Evolutionary conservation across 2,329 filamentous ascomycete genomes (phyloP).

Genomic region (Beauveria sp.): DNA sequence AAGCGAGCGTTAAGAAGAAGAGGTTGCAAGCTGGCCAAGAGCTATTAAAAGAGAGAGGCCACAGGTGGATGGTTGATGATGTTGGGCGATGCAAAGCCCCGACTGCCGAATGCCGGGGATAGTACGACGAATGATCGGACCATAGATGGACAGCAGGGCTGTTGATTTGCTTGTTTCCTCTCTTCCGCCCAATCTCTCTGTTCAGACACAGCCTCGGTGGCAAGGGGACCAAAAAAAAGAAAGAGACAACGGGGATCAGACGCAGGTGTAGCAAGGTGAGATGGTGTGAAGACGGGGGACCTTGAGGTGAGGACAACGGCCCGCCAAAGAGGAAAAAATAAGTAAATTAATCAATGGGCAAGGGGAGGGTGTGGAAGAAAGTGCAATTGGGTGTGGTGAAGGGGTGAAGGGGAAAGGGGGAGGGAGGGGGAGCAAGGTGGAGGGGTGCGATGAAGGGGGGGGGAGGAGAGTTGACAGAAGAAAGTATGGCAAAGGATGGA

Average conservation of each 20-base stretch:
- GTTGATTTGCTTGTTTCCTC: background rate
- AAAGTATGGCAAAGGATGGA: conserved; percentile 8
- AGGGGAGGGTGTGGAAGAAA: background rate
- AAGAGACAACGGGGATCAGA: background rate
- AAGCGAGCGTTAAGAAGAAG: background rate
- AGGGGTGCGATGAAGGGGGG: conserved; percentile 4
- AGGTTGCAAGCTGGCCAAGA: background rate
- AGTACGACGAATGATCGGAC: background rate
- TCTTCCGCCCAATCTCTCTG: background rate
- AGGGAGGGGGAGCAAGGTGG: background rate
- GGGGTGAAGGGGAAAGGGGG: background rate
- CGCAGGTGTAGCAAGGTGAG: conserved; percentile 7
- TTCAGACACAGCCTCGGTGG: background rate
- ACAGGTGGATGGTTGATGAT: background rate
- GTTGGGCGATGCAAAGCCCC: background rate
- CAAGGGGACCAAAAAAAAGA: background rate
- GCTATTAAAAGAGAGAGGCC: background rate
- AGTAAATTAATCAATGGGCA: background rate
- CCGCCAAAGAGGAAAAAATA: background rate
- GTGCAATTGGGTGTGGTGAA: conserved; percentile 2
- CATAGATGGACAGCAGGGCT: background rate
- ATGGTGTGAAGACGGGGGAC: background rate
- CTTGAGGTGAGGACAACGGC: conserved; percentile 8
- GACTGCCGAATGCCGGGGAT: background rate
- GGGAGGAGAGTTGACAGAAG: conserved; percentile 6